phyloP scores from a whole-genome alignment of 805 yeast species.

The Barnettozyma pratensis region DNA sequence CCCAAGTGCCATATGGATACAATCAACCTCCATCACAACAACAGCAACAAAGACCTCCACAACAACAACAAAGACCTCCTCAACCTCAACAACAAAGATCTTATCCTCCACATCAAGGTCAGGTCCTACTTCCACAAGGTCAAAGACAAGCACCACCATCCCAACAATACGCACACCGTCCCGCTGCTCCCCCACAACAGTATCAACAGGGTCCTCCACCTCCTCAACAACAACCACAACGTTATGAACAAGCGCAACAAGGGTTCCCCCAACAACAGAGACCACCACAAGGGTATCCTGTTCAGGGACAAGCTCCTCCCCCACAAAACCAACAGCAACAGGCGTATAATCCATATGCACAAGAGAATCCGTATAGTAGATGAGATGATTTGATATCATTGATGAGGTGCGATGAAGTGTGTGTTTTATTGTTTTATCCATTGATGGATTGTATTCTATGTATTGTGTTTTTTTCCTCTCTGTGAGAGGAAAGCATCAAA shows the following conservation, averaged over 20 bases:
- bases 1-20: not conserved
- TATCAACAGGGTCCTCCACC: constrained; percentile 4
- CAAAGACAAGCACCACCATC: constrained; percentile 4
- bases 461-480: too few species aligned
- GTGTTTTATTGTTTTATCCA: not conserved
- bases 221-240: constrained; percentile 2
- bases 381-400: not conserved
- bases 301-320: constrained; percentile 5
- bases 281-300: constrained; percentile 1
- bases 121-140: constrained; percentile 6
- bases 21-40: constrained; percentile 6
- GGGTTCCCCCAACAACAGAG: constrained; percentile 6
- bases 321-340: constrained; percentile 9
- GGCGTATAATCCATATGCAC: constrained; percentile 3
- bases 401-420: too few species aligned
- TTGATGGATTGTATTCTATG: not conserved
- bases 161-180: not conserved
- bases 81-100: constrained; percentile 4
- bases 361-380: constrained; percentile 5
- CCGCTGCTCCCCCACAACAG: not conserved
- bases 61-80: constrained; percentile 9
- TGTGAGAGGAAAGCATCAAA: too few species aligned
- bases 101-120: constrained; percentile 6
- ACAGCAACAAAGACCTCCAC: constrained; percentile 6
- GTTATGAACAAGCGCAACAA: not conserved